These are phyloP conservation scores for Aspergillus fumigatiaffinis DNA, from an alignment of 2,329 filamentous ascomycete species.

Conservation along the genomic window DNA sequence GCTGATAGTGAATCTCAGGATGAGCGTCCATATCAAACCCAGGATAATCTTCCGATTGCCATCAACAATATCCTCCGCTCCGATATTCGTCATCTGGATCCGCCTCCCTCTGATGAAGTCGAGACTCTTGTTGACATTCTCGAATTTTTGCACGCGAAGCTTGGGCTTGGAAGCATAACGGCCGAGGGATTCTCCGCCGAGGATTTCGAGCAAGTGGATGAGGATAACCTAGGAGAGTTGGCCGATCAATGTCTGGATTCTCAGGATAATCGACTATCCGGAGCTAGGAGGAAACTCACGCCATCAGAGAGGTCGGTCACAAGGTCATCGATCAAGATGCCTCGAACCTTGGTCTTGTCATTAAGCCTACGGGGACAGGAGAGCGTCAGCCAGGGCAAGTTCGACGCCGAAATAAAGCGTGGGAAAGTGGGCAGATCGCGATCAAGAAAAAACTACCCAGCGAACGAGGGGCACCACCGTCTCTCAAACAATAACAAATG, in stretches of 20 bases:
- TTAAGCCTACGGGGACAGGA: constrained; percentile 66
- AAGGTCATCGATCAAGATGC: constrained; percentile 79
- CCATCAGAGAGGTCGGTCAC: constrained; percentile 89
- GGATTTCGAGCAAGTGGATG: constrained; percentile 94
- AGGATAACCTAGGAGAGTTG: constrained; percentile 66
- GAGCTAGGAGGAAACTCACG: constrained; percentile 53
- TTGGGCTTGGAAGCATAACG: constrained; percentile 96
- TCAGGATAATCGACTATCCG: background rate
- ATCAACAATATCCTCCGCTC: constrained; percentile 96
- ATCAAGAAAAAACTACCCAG: constrained; percentile 1
- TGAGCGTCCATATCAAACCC: constrained; percentile 96
- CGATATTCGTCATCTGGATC: constrained; percentile 98
- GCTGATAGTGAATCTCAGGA: constrained; percentile 95
- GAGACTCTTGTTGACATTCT: constrained; percentile 94
- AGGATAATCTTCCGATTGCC: constrained; percentile 97
- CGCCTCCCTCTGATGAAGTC: constrained; percentile 87
- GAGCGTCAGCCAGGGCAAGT: background rate
- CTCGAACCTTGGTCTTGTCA: constrained; percentile 78
- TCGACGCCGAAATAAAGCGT: background rate
- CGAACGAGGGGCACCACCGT: background rate
- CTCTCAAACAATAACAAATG: background rate
- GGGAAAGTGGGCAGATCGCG: background rate
- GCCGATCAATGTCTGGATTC: background rate
- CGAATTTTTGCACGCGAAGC: constrained; percentile 91
- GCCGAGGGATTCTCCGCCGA: constrained; percentile 89